Conservation (phyloP, 768 basidiomycete genomes). For the Xerocomus spinulosus region DNA sequence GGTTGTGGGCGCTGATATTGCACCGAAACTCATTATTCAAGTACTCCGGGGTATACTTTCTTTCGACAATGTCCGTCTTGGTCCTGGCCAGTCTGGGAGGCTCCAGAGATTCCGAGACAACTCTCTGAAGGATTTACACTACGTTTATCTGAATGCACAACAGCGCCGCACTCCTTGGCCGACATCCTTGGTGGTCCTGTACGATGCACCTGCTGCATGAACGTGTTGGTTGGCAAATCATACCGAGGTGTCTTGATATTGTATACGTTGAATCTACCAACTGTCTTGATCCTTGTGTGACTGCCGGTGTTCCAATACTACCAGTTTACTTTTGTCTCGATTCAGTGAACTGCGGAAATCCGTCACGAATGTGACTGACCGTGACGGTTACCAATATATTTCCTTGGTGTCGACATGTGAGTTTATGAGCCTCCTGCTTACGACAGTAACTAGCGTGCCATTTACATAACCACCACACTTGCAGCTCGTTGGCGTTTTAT, state of each 20-base stretch:
- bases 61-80: constrained; percentile 55
- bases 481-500: too few species aligned
- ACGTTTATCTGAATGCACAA: constrained; percentile 51
- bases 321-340: too few species aligned
- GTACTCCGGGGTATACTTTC: constrained; percentile 62
- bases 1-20: constrained; percentile 50
- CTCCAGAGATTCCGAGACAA: constrained; percentile 55
- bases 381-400: too few species aligned
- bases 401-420: too few species aligned
- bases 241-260: constrained; percentile 1
- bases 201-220: constrained; percentile 24
- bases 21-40: constrained; percentile 55
- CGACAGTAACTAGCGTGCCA: too few species aligned
- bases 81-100: constrained; percentile 61
- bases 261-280: not conserved
- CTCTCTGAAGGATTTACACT: constrained; percentile 44
- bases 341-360: too few species aligned
- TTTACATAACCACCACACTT: too few species aligned
- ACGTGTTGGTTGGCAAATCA: not conserved
- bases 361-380: too few species aligned
- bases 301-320: too few species aligned
- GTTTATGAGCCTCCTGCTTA: too few species aligned
- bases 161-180: constrained; percentile 63
- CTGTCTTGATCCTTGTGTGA: not conserved
- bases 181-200: constrained; percentile 55